These are phyloP conservation scores for Microdochium trichocladiopsis DNA, from an alignment of 2,329 filamentous ascomycete species.

Conservation along the genomic window DNA sequence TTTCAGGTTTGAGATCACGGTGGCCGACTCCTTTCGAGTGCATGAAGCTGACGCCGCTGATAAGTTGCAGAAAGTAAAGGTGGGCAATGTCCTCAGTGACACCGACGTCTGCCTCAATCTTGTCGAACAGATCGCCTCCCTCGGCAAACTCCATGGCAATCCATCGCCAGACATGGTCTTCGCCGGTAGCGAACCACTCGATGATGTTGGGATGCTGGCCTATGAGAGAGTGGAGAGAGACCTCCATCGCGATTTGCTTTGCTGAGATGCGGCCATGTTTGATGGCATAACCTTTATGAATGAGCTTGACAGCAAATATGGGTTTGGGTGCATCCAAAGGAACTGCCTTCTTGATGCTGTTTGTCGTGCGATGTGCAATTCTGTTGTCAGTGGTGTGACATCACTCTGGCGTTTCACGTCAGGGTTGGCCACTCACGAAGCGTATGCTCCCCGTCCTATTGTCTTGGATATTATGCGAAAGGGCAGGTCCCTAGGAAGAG, in stretches of 20 bases:
- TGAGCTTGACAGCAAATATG: slow-evolving; percentile 95
- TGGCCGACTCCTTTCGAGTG: slow-evolving; percentile 94
- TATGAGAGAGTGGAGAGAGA: slow-evolving; percentile 81
- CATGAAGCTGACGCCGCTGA: slow-evolving; percentile 88
- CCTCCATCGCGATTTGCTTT: slow-evolving; percentile 88
- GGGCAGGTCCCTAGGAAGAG: slow-evolving; percentile 76
- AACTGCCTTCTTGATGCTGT: slow-evolving; percentile 86
- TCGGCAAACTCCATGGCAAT: slow-evolving; percentile 97
- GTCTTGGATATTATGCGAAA: slow-evolving; percentile 95
- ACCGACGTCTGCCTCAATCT: slow-evolving; percentile 95
- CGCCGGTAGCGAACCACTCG: slow-evolving; percentile 80
- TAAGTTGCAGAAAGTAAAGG: slow-evolving; percentile 88
- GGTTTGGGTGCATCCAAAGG: slow-evolving; percentile 63
- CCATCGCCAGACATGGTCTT: slow-evolving; percentile 87
- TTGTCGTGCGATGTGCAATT: slow-evolving; percentile 1
- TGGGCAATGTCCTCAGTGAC: slow-evolving; percentile 94
- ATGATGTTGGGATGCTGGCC: slow-evolving; percentile 91
- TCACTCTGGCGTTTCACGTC: slow-evolving; percentile 11
- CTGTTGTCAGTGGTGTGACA: slow-evolving; percentile 5
- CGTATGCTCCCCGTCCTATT: slow-evolving; percentile 93
- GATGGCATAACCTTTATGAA: slow-evolving; percentile 92
- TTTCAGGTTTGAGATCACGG: slow-evolving; percentile 88
- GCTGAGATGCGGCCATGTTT: slow-evolving; percentile 81
- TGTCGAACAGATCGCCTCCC: slow-evolving; percentile 96
- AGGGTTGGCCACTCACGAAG: slow-evolving; percentile 63